A percentile compares a stretch with the other conserved stretches of the same genome.
Conservation (phyloP, 2,329 filamentous ascomycete species). For the Aspergillus fructus region DNA sequence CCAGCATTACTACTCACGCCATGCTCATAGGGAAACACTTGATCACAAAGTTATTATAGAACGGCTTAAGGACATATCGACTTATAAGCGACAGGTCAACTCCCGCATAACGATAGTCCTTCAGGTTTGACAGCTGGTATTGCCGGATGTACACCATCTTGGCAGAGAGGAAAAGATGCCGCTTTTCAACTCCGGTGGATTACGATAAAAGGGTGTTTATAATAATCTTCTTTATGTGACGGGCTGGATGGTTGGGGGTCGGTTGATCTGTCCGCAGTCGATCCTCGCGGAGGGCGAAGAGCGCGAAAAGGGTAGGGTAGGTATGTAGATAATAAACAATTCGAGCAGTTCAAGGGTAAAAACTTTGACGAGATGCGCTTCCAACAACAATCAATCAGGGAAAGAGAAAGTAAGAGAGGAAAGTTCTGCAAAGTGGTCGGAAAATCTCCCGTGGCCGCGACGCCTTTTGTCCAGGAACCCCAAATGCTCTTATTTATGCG, state of each 20-base stretch:
- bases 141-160: constrained; percentile 95
- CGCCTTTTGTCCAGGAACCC: background rate
- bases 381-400: background rate
- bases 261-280: constrained; percentile 1
- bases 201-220: background rate
- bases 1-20: constrained; percentile 59
- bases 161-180: background rate
- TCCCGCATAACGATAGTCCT: constrained; percentile 91
- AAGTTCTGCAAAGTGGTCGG: background rate
- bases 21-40: constrained; percentile 93
- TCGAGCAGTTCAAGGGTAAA: background rate
- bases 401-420: background rate
- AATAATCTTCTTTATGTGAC: background rate
- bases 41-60: constrained; percentile 94
- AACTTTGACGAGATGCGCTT: background rate
- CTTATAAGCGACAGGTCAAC: constrained; percentile 90
- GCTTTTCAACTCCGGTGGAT: background rate
- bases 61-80: constrained; percentile 93
- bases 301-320: background rate
- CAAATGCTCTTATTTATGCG: constrained; percentile 9
- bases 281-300: background rate
- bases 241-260: constrained; percentile 2
- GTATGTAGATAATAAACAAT: background rate
- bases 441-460: background rate
- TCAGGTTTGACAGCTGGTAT: constrained; percentile 81